phyloP scores from a whole-genome alignment of 352 stramenopile genomes.

The Pythium phragmitis region DNA sequence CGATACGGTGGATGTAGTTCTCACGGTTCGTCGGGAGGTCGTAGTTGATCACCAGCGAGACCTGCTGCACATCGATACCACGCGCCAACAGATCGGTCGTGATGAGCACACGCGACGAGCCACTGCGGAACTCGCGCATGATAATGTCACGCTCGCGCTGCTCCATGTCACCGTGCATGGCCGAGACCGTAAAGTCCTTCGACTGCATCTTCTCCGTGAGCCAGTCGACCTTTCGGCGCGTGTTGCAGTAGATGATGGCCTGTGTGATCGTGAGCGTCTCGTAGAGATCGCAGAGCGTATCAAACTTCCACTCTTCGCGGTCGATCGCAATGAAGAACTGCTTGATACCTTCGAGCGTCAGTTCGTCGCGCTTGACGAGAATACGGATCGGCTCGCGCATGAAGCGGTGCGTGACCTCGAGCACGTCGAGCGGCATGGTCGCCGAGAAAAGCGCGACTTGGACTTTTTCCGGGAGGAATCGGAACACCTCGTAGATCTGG shows the following conservation, averaged over 20 bases:
- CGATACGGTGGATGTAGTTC: constrained; percentile 99
- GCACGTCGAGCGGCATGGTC: constrained; percentile 99
- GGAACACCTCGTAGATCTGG: constrained; percentile 99
- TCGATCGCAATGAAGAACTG: constrained; percentile 99
- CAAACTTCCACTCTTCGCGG: constrained; percentile 99
- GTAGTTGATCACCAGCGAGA: constrained; percentile 99
- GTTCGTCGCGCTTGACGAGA: constrained; percentile 99
- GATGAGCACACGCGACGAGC: constrained; percentile 98
- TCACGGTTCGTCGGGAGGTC: constrained; percentile 99
- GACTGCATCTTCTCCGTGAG: constrained; percentile 99
- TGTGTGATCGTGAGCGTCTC: constrained; percentile 99
- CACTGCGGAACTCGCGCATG: constrained; percentile 99
- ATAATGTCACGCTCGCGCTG: constrained; percentile 99
- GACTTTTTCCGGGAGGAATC: constrained; percentile 97
- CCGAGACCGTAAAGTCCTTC: constrained; percentile 99
- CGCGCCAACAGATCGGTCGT: constrained; percentile 98
- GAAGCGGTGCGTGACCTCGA: constrained; percentile 98
- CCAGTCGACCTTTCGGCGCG: constrained; percentile 98
- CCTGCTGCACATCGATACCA: constrained; percentile 99
- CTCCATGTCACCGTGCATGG: constrained; percentile 99
- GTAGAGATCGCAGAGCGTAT: constrained; percentile 98
- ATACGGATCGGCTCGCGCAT: constrained; percentile 99
- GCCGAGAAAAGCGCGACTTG: constrained; percentile 99
- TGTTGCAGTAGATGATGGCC: constrained; percentile 99
- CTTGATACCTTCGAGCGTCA: constrained; percentile 97